Evolutionary conservation across 2,329 filamentous ascomycete species (phyloP).

Genomic region (Xylaria sp.): DNA sequence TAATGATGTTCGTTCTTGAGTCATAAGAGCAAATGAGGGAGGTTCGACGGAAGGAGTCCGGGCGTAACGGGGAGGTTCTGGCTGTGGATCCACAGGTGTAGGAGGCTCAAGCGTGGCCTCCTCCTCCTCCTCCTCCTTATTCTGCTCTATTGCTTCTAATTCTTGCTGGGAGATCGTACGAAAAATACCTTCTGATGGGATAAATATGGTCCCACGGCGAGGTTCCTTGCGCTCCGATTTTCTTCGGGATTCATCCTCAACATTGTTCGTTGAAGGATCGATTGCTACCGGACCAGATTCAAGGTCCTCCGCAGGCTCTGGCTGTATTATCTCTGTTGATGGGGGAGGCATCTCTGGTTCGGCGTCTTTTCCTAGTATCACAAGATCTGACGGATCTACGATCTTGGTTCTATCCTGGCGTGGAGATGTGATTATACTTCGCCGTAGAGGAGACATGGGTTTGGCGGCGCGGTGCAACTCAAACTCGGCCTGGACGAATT

Average conservation of each 20-base stretch:
- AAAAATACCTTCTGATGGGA: conserved; percentile 72
- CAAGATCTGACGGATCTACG: conserved; percentile 56
- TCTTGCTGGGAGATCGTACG: conserved; percentile 68
- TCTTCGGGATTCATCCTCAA: conserved; percentile 14
- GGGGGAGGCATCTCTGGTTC: conserved; percentile 31
- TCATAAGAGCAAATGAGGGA: conserved; percentile 66
- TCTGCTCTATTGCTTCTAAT: conserved; percentile 56
- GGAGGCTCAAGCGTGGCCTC: conserved; percentile 49
- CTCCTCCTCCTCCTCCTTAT: conserved; percentile 35
- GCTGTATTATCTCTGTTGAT: conserved; percentile 48
- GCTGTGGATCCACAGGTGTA: conserved; percentile 46
- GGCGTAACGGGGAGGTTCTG: conserved; percentile 58
- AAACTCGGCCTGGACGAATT: conserved; percentile 81
- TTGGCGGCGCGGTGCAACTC: conserved; percentile 77
- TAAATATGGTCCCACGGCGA: conserved; percentile 66
- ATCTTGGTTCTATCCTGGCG: conserved; percentile 55
- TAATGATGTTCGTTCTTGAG: conserved; percentile 66
- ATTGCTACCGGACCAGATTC: conserved; percentile 36
- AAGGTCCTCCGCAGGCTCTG: conserved; percentile 28
- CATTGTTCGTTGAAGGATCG: conserved; percentile 48
- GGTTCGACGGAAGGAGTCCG: conserved; percentile 72
- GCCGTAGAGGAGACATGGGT: conserved; percentile 54
- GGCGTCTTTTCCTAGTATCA: conserved; percentile 55
- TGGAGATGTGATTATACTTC: conserved; percentile 46
- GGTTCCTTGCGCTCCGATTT: conserved; percentile 48